Conservation (phyloP, 139 green algal genomes). For the Chlorella sp. region DNA sequence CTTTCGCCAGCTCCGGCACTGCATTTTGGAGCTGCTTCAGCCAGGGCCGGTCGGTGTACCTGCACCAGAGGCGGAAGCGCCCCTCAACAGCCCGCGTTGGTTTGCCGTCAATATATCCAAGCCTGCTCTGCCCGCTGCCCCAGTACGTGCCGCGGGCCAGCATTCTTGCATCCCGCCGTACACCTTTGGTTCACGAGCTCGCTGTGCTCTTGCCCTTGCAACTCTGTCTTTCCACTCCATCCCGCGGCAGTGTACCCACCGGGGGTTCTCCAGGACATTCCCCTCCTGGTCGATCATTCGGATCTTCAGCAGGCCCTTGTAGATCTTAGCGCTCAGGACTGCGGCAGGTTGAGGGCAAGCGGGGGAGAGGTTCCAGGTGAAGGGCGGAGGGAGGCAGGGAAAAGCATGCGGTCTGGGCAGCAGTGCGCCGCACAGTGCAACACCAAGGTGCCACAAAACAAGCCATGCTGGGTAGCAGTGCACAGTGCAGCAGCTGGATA, state of each 20-base stretch:
- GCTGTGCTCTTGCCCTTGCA: neutral
- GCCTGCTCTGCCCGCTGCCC: neutral
- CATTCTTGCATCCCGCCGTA: neutral
- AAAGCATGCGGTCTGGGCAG: neutral
- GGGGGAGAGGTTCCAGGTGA: too few relatives aligned
- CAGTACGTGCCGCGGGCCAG: neutral
- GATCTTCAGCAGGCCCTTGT: conserved; percentile 1
- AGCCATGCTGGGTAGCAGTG: too few relatives aligned
- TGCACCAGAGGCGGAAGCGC: neutral
- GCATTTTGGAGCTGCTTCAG: conserved; percentile 17
- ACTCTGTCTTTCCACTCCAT: neutral
- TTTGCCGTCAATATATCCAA: too few relatives aligned
- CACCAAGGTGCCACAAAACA: neutral
- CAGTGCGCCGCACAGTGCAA: neutral
- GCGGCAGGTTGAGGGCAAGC: neutral
- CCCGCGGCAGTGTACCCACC: neutral
- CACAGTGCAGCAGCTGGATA: too few relatives aligned
- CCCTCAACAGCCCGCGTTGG: too few relatives aligned
- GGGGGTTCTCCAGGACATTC: conserved; percentile 16
- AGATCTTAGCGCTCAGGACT: conserved; percentile 3
- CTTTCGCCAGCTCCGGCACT: conserved; percentile 1
- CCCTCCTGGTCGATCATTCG: conserved; percentile 25
- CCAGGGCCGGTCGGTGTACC: conserved; percentile 21
- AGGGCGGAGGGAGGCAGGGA: too few relatives aligned
- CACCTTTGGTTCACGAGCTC: neutral